Conservation (phyloP, 23 red algal species). For the Gracilaria domingensis region DNA sequence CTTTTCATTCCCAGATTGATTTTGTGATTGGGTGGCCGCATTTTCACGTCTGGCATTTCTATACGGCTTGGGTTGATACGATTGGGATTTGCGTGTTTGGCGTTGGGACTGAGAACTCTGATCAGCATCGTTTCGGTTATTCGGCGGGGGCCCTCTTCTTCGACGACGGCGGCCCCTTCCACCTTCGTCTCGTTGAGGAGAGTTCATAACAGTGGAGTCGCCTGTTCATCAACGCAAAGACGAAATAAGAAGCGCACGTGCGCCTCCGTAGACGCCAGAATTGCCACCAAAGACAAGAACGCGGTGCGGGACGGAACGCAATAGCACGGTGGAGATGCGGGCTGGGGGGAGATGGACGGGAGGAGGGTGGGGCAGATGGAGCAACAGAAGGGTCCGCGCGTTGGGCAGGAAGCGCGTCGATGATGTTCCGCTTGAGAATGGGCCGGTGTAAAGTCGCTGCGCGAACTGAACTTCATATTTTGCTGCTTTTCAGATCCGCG, state of each 20-base stretch:
- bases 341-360: too few species aligned
- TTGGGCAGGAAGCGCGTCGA: not conserved
- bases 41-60: not conserved
- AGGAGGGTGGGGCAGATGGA: too few species aligned
- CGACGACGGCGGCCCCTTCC: conserved; percentile 54
- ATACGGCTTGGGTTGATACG: conserved; percentile 8
- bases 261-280: not conserved
- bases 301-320: too few species aligned
- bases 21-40: conserved; percentile 10
- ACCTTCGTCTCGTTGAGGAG: conserved; percentile 56
- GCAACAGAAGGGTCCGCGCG: too few species aligned
- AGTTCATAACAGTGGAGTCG: conserved; percentile 52
- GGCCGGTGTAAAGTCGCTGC: not conserved
- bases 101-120: conserved; percentile 21
- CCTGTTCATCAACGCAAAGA: conserved; percentile 37
- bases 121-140: conserved; percentile 39
- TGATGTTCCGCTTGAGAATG: not conserved
- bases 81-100: conserved; percentile 13
- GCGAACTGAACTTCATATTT: not conserved
- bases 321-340: too few species aligned
- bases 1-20: not conserved
- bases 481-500: not conserved
- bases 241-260: not conserved
- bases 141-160: conserved; percentile 45
- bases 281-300: too few species aligned